Conservation (phyloP, 495 filamentous ascomycete species). For the Lophiostoma macrostomum region DNA sequence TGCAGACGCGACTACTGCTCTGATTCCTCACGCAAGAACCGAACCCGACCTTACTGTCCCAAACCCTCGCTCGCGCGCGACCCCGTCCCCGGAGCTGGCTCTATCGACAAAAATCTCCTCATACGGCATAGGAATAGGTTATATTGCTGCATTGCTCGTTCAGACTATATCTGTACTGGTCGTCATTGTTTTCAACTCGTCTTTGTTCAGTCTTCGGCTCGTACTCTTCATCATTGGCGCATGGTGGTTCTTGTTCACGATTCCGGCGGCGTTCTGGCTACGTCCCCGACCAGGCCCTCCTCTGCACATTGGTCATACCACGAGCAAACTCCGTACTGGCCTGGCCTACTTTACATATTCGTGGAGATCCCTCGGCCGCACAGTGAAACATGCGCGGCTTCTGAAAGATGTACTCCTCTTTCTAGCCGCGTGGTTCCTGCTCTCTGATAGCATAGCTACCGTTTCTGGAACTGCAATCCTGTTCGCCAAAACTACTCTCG, state of each 20-base stretch:
- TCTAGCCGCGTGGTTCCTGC: constrained; percentile 86
- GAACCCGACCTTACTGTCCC: constrained; percentile 26
- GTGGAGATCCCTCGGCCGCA: constrained; percentile 82
- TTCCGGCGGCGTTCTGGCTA: constrained; percentile 89
- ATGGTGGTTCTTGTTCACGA: constrained; percentile 93
- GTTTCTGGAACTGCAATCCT: constrained; percentile 92
- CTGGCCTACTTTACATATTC: constrained; percentile 69
- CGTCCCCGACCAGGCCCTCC: constrained; percentile 86
- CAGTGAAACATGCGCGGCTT: constrained; percentile 70
- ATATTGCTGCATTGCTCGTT: constrained; percentile 42
- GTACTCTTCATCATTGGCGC: constrained; percentile 82
- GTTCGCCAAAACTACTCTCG: constrained; percentile 89
- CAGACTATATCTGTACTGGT: constrained; percentile 42
- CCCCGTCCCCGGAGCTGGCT: constrained; percentile 36
- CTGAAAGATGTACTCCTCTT: constrained; percentile 87
- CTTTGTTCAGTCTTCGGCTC: constrained; percentile 50
- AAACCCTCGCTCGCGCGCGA: constrained; percentile 19
- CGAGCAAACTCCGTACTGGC: constrained; percentile 31
- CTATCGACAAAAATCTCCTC: constrained; percentile 46
- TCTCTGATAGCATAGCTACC: constrained; percentile 91
- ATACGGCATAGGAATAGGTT: constrained; percentile 45
- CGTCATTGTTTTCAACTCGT: constrained; percentile 22
- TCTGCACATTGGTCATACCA: constrained; percentile 42
- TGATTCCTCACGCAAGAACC: constrained; percentile 26
- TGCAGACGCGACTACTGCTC: constrained; percentile 35